These are phyloP conservation scores for Heracleum sosnowskyi DNA, from an alignment of 129 eudicot species.

Conservation along the genomic window DNA sequence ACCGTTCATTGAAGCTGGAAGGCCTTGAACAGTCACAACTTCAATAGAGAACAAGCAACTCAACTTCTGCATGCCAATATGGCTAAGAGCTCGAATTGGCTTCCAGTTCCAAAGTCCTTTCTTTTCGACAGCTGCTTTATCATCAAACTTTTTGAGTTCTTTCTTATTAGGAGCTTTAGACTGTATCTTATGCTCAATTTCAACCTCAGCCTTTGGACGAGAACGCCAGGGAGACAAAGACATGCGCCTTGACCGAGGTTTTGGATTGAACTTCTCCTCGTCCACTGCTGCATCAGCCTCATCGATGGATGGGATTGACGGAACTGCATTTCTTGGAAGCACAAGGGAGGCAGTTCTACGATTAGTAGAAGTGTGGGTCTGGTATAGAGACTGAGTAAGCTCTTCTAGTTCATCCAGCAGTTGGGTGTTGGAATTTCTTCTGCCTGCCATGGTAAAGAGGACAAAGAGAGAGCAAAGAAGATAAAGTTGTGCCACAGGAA, in stretches of 20 bases:
- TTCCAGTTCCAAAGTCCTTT: conserved; percentile 94
- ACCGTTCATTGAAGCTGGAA: conserved; percentile 87
- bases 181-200: conserved; percentile 13
- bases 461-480: neutral
- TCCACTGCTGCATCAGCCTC: conserved; percentile 19
- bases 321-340: conserved; percentile 56
- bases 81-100: conserved; percentile 73
- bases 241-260: conserved; percentile 69
- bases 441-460: conserved; percentile 37
- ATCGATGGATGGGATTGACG: conserved; percentile 38
- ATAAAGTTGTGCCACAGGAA: neutral
- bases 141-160: conserved; percentile 25
- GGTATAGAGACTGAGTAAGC: conserved; percentile 61
- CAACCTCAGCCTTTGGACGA: conserved; percentile 35
- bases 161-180: neutral
- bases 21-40: conserved; percentile 71
- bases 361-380: conserved; percentile 43
- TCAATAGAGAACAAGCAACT: conserved; percentile 88
- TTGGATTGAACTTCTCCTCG: conserved; percentile 37
- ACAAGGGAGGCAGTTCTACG: conserved; percentile 80
- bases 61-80: conserved; percentile 74
- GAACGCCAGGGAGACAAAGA: conserved; percentile 89
- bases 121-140: conserved; percentile 29
- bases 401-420: conserved; percentile 73
- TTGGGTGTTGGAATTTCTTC: conserved; percentile 64